phyloP scores from a whole-genome alignment of 495 filamentous ascomycete species.

The Jackrogersella multiformis region DNA sequence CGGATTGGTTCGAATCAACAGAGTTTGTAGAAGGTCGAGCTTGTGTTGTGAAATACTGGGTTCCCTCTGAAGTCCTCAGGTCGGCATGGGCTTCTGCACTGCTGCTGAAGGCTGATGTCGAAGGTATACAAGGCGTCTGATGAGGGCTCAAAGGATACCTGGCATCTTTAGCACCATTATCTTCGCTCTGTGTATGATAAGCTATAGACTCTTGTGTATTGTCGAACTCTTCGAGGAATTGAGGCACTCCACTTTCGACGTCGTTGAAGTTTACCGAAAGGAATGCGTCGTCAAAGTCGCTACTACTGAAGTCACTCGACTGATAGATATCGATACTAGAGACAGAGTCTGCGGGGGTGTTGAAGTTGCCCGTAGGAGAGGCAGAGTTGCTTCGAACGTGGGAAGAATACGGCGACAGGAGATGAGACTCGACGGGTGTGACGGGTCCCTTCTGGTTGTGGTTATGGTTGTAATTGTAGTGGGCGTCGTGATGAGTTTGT shows the following conservation, averaged over 20 bases:
- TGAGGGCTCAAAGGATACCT: constrained; percentile 47
- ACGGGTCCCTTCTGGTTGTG: constrained; percentile 34
- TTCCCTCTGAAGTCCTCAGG: constrained; percentile 30
- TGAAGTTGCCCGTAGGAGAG: constrained; percentile 51
- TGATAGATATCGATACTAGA: constrained; percentile 54
- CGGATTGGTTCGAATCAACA: constrained; percentile 40
- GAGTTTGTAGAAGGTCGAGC: constrained; percentile 43
- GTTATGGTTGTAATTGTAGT: constrained; percentile 31
- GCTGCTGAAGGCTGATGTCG: constrained; percentile 29
- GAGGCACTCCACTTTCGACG: constrained; percentile 44
- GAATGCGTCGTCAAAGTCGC: constrained; percentile 54
- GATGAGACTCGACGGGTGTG: constrained; percentile 42
- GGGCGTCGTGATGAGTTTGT: constrained; percentile 32
- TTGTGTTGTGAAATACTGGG: constrained; percentile 22
- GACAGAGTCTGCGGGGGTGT: constrained; percentile 55
- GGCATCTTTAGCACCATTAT: constrained; percentile 30
- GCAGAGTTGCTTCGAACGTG: constrained; percentile 50
- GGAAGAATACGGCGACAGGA: constrained; percentile 54
- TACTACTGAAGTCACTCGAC: constrained; percentile 54
- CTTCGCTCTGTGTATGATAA: constrained; percentile 47
- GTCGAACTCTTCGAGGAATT: constrained; percentile 46
- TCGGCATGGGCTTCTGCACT: constrained; percentile 23
- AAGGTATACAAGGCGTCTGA: constrained; percentile 43
- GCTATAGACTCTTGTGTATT: constrained; percentile 20
- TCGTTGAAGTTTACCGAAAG: constrained; percentile 51